Conservation (phyloP, 1,139 yeast genomes). For the Yamadazyma oceani region DNA sequence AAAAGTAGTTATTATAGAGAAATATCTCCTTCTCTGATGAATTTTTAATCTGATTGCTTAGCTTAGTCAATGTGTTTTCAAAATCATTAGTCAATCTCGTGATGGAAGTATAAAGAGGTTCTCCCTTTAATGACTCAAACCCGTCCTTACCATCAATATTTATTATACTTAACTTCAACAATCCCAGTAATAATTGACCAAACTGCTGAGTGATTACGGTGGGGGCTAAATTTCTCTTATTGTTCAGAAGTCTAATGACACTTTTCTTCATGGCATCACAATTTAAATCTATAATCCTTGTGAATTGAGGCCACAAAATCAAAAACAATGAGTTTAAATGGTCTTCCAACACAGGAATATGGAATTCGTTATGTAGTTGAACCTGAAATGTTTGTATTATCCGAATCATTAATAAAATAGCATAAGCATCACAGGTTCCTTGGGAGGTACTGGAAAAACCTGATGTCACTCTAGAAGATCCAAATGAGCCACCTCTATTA, state of each 20-base stretch:
- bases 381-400: slow-evolving; percentile 63
- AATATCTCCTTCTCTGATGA: slow-evolving; percentile 65
- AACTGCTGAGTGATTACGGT: slow-evolving; percentile 69
- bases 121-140: slow-evolving; percentile 39
- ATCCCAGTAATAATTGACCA: slow-evolving; percentile 71
- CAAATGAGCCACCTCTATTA: slow-evolving; percentile 19
- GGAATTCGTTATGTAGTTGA: slow-evolving; percentile 61
- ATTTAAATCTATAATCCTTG: slow-evolving; percentile 70
- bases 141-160: slow-evolving; percentile 19
- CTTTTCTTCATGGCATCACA: slow-evolving; percentile 61
- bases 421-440: slow-evolving; percentile 70
- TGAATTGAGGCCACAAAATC: slow-evolving; percentile 83
- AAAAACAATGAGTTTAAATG: slow-evolving; percentile 69
- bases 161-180: slow-evolving; percentile 54
- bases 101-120: slow-evolving; percentile 73
- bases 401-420: slow-evolving; percentile 75
- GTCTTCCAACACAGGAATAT: slow-evolving; percentile 71
- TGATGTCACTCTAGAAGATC: slow-evolving; percentile 21
- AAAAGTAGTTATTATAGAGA: slow-evolving; percentile 71
- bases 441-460: slow-evolving; percentile 15
- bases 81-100: slow-evolving; percentile 72
- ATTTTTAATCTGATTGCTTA: slow-evolving; percentile 43
- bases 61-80: slow-evolving; percentile 73
- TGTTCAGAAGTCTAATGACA: slow-evolving; percentile 19
- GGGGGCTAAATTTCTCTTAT: slow-evolving; percentile 54